Evolutionary conservation across 805 yeast genomes (phyloP).

Genomic region (Pichia pseudocactophila): DNA sequence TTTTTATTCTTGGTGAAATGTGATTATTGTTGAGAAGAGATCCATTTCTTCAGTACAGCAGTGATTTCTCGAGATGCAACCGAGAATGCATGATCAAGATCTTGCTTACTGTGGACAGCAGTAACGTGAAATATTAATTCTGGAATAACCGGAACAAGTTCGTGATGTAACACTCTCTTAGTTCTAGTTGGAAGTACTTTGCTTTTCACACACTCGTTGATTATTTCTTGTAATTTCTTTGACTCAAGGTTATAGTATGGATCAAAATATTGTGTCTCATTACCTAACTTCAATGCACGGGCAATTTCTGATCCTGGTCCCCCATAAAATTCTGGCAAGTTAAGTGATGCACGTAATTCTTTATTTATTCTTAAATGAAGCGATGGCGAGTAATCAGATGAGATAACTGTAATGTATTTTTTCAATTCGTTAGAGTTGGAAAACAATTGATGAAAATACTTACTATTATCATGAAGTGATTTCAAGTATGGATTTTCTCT

Average conservation of each 20-base stretch:
- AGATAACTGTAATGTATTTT: slow-evolving; percentile 41
- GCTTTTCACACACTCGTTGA: slow-evolving; percentile 45
- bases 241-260: slow-evolving; percentile 43
- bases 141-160: slow-evolving; percentile 59
- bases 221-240: slow-evolving; percentile 55
- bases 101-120: slow-evolving; percentile 36
- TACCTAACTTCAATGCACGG: slow-evolving; percentile 37
- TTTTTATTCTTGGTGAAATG: no score
- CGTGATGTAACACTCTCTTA: slow-evolving; percentile 65
- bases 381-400: slow-evolving; percentile 55
- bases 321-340: slow-evolving; percentile 44
- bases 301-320: slow-evolving; percentile 33
- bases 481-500: slow-evolving; percentile 26
- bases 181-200: slow-evolving; percentile 46
- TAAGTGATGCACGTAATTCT: slow-evolving; percentile 34
- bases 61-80: slow-evolving; percentile 27
- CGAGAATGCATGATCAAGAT: slow-evolving; percentile 35
- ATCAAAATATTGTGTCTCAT: slow-evolving; percentile 34
- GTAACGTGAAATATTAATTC: slow-evolving; percentile 45
- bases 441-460: slow-evolving; percentile 33
- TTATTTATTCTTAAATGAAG: slow-evolving; percentile 55
- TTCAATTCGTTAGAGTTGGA: slow-evolving; percentile 29
- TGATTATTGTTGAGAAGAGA: no score
- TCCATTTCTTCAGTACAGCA: no score
- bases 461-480: slow-evolving; percentile 36